Conservation (phyloP, 2,329 filamentous ascomycete species). For the Podosphaera xanthii region DNA sequence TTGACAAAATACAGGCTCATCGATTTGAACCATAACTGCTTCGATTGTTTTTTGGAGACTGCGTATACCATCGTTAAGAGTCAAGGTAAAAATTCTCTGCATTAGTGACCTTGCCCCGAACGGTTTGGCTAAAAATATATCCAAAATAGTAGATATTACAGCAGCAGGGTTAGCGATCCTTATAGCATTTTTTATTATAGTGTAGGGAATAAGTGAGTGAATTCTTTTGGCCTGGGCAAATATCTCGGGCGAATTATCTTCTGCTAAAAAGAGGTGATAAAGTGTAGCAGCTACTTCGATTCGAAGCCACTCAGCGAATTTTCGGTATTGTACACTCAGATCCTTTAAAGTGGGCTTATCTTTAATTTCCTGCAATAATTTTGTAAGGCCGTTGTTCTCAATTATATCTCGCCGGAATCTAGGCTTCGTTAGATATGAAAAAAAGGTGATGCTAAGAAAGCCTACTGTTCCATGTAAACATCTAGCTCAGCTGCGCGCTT, state of each 20-base stretch:
- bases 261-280: conserved; percentile 90
- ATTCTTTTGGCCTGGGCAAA: conserved; percentile 89
- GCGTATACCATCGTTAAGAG: conserved; percentile 72
- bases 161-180: conserved; percentile 87
- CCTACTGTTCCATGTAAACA: conserved; percentile 89
- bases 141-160: conserved; percentile 87
- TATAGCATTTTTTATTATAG: conserved; percentile 87
- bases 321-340: conserved; percentile 84
- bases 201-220: conserved; percentile 84
- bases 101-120: conserved; percentile 77
- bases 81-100: conserved; percentile 84
- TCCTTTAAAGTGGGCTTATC: conserved; percentile 73
- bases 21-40: conserved; percentile 50
- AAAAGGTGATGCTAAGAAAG: conserved; percentile 5
- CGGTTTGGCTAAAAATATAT: conserved; percentile 87
- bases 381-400: conserved; percentile 65
- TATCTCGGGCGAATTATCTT: conserved; percentile 91
- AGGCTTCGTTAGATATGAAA: conserved; percentile 5
- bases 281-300: conserved; percentile 94
- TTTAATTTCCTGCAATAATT: conserved; percentile 79
- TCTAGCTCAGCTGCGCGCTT: conserved; percentile 80
- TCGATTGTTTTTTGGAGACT: conserved; percentile 76
- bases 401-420: conserved; percentile 44
- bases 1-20: conserved; percentile 53
- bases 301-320: conserved; percentile 92